Base-by-base conservation (phyloP, 768 basidiomycete genomes). In the Leccinellum albellum region DNA sequence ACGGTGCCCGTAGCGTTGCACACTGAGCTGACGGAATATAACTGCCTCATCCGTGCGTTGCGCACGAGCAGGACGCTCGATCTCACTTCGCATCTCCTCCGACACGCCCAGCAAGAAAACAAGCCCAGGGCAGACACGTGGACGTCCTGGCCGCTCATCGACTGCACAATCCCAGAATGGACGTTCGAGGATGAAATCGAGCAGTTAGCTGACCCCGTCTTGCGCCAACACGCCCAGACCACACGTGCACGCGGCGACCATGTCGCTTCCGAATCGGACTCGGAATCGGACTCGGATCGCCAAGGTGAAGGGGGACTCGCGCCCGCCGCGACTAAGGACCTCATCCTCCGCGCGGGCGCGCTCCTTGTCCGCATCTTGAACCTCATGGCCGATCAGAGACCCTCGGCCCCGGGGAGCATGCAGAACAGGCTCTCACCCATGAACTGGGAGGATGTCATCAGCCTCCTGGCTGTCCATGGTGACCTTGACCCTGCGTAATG, bases 131-230 rank as follows among this genome's bases (percentile, higher is more conserved):
- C 40, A 42, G 40, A 42, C 62, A 74, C 73, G 0, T 91, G 88
- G 88, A 89, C 89, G 0, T 76, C 83, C 7, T 92, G 90, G 90
- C 90, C 90, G 1, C 78, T 91, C 51, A 78, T 83, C 17, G 87
- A 91, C 62, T 79, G 88, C 15, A 74, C 78, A 23, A 73, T 81
- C 9, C 88, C 90, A 1, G 84, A 89, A 70, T 91, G 86, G 85
- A 72, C 73, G 9, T 72, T 92, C 21, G 78, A 84, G 48, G 89
- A 91, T 60, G 90, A 91, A 70, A 76, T 91, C 9, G 69, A 70
- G 21, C 66, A 76, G 2, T 64, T 90, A 29, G 77, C 78, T 6
- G 70, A 76, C 20, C 68, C 75, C 13, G 68, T 72, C 28, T 57
- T 78, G 42, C 75, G 61, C 46, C 59, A 58, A 17, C 40, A 40